These are phyloP conservation scores for Umbilicus rupestris DNA, from an alignment of 164 flowering plant species.

Conservation along the genomic window DNA sequence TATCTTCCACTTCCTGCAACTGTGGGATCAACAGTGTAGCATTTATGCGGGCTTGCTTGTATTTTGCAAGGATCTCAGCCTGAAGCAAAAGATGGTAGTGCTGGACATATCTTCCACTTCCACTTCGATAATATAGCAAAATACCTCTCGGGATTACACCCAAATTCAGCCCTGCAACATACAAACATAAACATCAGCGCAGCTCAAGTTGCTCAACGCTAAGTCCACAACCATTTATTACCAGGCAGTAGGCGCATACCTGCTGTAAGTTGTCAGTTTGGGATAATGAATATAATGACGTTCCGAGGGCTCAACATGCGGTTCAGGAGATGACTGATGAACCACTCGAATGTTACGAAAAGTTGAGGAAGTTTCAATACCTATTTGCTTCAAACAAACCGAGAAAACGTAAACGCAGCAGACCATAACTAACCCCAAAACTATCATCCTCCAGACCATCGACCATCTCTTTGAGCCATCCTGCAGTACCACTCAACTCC, in stretches of 20 bases:
- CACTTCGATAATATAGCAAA: slow-evolving; percentile 59
- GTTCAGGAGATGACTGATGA: slow-evolving; percentile 22
- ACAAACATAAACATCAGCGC: too few relatives aligned
- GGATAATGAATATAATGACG: slow-evolving; percentile 40
- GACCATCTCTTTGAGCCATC: slow-evolving; percentile 40
- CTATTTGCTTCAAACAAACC: slow-evolving; percentile 34
- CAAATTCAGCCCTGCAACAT: slow-evolving; percentile 35
- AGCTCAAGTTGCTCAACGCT: too few relatives aligned
- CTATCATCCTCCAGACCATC: slow-evolving; percentile 32
- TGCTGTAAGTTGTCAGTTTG: slow-evolving; percentile 30
- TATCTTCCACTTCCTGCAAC: slow-evolving; percentile 38
- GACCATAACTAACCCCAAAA: slow-evolving; percentile 32
- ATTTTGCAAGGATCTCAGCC: slow-evolving; percentile 57
- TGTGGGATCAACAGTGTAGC: slow-evolving; percentile 30
- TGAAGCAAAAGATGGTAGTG: too few relatives aligned
- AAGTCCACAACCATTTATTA: not conserved
- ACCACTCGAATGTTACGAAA: slow-evolving; percentile 17
- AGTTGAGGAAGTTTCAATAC: slow-evolving; percentile 13
- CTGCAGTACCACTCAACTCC: slow-evolving; percentile 24
- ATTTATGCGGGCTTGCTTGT: slow-evolving; percentile 43
- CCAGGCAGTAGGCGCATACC: slow-evolving; percentile 19
- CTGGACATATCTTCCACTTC: too few relatives aligned
- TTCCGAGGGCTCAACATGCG: slow-evolving; percentile 27
- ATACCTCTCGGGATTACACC: slow-evolving; percentile 47
- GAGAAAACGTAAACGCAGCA: slow-evolving; percentile 42